Evolutionary conservation across 352 stramenopile genomes (phyloP).

Genomic region (Phytophthora gonapodyides): DNA sequence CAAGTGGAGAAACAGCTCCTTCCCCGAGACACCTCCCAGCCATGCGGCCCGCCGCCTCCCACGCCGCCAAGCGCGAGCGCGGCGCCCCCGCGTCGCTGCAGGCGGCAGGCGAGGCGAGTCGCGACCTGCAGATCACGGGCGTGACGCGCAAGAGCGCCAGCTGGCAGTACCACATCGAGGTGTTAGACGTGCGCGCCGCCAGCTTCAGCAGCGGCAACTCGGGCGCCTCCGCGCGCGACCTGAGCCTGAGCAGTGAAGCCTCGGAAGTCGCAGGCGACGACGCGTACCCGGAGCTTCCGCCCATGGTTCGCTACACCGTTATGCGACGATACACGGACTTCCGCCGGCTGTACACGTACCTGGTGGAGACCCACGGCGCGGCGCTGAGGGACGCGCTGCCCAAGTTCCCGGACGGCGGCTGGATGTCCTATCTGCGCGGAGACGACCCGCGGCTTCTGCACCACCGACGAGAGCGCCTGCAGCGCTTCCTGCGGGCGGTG

Average conservation of each 20-base stretch:
- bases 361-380: constrained; percentile 53
- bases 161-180: constrained; percentile 84
- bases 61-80: constrained; percentile 28
- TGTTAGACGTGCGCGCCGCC: constrained; percentile 62
- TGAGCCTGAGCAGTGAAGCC: constrained; percentile 2
- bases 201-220: constrained; percentile 28
- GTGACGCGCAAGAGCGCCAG: constrained; percentile 65
- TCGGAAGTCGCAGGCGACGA: constrained; percentile 11
- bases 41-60: constrained; percentile 10
- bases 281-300: constrained; percentile 53
- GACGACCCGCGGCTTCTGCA: constrained; percentile 75
- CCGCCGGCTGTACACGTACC: constrained; percentile 60
- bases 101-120: constrained; percentile 35
- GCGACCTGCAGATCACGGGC: constrained; percentile 75
- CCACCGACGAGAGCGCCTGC: constrained; percentile 62
- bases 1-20: background rate
- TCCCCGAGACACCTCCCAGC: constrained; percentile 1
- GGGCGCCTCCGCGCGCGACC: constrained; percentile 6
- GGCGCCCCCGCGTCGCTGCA: constrained; percentile 8
- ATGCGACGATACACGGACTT: constrained; percentile 84
- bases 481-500: constrained; percentile 64
- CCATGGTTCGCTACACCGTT: constrained; percentile 79
- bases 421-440: constrained; percentile 75
- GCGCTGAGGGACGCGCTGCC: constrained; percentile 54
- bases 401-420: constrained; percentile 70